Base-by-base conservation (phyloP, 1,284 basidiomycete species). In the Papiliotrema flavescens region DNA sequence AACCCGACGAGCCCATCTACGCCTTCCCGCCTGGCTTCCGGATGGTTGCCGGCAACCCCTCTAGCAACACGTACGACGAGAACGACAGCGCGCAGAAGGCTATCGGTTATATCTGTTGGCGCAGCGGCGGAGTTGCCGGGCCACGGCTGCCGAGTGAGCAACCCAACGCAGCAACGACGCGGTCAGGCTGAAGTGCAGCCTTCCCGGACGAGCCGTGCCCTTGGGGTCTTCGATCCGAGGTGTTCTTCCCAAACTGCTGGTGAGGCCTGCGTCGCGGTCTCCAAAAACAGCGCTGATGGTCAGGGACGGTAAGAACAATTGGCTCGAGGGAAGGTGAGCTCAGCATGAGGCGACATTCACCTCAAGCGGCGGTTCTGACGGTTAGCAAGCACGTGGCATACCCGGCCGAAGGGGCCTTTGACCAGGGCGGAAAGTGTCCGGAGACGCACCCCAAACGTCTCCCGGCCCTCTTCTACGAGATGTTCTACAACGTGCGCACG, bases 241-340 rank as follows among this genome's bases (percentile, higher is more conserved):
- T 63, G 17, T 59, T 58, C 36, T 68, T 68, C 53, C 66, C 61
- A 2, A 45, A 61, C 32, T 66, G 65, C 54, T 68, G 66, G 59
- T 60, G 32, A 43, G 57, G 51, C 24, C n/a, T 20, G 8, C n/a
- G 13, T n/a, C 32, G 15, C 13, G 3, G 44, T 39, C 7, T 24
- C 26, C 15, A 8, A 9, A 11, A 5, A 40, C 11, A 3, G 13
- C 15, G n/a, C 50, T 47, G 28, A 47, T 24, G 4, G 15, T 13
- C 22, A 60, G 58, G 65, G 62, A 68, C 43, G 65, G 65, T 17
- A 49, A 56, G 36, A 62, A 67, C 49, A 49, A 47, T 42, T 63
- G 62, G 62, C 50, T 64, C 3, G 65, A 65, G 34, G 60, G 60
- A 4, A 57, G 49, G 51, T 55, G 39, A 45, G 51, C 53, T 28